phyloP scores from a whole-genome alignment of 148 eudicot species.

The Suaeda aralocaspica region DNA sequence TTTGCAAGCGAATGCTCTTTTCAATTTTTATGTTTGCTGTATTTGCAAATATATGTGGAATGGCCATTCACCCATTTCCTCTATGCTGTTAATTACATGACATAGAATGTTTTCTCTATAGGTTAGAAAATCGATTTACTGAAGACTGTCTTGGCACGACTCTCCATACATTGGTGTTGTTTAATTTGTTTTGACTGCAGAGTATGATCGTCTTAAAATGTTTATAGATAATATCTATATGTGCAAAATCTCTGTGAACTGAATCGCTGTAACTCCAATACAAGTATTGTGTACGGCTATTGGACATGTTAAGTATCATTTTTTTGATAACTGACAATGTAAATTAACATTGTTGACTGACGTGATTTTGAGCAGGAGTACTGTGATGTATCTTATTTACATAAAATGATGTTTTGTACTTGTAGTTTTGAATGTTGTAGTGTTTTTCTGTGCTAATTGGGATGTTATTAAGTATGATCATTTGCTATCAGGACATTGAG shows the following conservation, averaged over 20 bases:
- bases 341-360: neutral
- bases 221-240: neutral
- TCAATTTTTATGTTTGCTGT: neutral
- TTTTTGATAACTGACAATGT: neutral
- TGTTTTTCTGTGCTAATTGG: slow-evolving; percentile 2
- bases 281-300: too few relatives aligned
- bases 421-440: neutral
- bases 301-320: neutral
- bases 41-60: too few relatives aligned
- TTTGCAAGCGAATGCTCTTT: neutral
- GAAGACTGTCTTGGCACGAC: too few relatives aligned
- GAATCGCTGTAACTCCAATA: neutral
- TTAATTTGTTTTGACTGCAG: too few relatives aligned
- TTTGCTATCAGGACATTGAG: slow-evolving; percentile 51
- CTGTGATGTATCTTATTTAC: too few relatives aligned
- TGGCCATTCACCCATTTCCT: too few relatives aligned
- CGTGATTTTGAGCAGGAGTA: too few relatives aligned
- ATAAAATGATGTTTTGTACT: neutral
- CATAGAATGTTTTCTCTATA: too few relatives aligned
- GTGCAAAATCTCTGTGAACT: neutral
- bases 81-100: too few relatives aligned
- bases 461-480: neutral
- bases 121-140: too few relatives aligned
- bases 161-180: too few relatives aligned
- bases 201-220: neutral